Percentiles rank a stretch among this genome's conserved stretches.
Conservation (phyloP, 2,329 filamentous ascomycete species). For the Davidsoniella eucalypti region DNA sequence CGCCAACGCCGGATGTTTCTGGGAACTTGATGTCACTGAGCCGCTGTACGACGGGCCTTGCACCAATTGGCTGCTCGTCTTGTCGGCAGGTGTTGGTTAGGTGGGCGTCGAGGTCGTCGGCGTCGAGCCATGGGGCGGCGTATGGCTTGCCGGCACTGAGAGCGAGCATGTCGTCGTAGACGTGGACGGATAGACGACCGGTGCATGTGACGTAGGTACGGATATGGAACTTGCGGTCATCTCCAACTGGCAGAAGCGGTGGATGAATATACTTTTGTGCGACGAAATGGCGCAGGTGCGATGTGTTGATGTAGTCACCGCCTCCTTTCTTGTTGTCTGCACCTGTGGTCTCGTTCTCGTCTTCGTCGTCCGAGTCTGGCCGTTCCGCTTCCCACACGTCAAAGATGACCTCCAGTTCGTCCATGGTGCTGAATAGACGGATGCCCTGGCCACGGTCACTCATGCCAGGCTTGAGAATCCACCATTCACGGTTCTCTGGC, state of each 20-base stretch:
- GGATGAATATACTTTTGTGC: conserved; percentile 89
- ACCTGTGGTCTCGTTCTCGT: conserved; percentile 19
- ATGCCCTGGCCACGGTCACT: conserved; percentile 93
- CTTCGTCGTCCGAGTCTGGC: conserved; percentile 49
- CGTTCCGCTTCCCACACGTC: conserved; percentile 69
- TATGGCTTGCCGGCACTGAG: conserved; percentile 74
- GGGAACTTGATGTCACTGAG: conserved; percentile 51
- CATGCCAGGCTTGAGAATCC: conserved; percentile 97
- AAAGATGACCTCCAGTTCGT: conserved; percentile 73
- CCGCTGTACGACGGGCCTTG: conserved; percentile 43
- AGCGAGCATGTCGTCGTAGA: conserved; percentile 82
- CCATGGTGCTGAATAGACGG: conserved; percentile 68
- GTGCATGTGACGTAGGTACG: conserved; percentile 75
- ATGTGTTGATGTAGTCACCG: conserved; percentile 54
- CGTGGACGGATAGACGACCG: conserved; percentile 64
- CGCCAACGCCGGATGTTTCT: conserved; percentile 35
- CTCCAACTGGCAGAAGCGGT: conserved; percentile 55
- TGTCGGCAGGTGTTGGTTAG: conserved; percentile 95
- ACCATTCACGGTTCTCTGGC: conserved; percentile 54
- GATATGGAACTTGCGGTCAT: conserved; percentile 80
- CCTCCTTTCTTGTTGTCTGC: conserved; percentile 15
- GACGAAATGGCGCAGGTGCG: conserved; percentile 88
- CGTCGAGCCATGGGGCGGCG: conserved; percentile 38
- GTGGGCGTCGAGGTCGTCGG: conserved; percentile 49
- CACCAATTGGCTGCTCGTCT: conserved; percentile 30